Evolutionary conservation across 2,329 filamentous ascomycete species (phyloP).

Genomic region (Emergomyces pasteurianus): DNA sequence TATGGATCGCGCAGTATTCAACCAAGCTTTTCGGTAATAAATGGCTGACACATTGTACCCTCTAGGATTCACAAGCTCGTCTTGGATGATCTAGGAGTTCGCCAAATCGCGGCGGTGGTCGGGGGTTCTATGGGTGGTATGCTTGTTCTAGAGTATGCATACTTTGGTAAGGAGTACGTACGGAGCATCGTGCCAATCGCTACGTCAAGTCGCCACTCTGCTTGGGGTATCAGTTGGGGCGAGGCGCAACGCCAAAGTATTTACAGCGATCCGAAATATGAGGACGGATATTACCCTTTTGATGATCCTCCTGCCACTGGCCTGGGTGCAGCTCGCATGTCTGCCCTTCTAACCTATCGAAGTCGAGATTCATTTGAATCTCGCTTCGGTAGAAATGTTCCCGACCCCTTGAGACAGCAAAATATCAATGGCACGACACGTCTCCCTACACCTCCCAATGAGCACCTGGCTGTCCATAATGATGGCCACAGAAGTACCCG

Average conservation of each 20-base stretch:
- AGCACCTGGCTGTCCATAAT: slow-evolving; percentile 72
- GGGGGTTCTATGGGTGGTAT: slow-evolving; percentile 50
- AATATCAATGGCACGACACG: slow-evolving; percentile 61
- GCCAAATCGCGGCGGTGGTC: slow-evolving; percentile 42
- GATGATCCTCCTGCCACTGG: slow-evolving; percentile 77
- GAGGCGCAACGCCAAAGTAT: slow-evolving; percentile 55
- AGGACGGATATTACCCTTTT: slow-evolving; percentile 88
- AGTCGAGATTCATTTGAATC: slow-evolving; percentile 95
- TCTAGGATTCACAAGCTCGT: slow-evolving; percentile 42
- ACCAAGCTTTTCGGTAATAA: background rate
- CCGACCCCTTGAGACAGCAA: slow-evolving; percentile 71
- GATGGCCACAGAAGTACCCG: slow-evolving; percentile 60
- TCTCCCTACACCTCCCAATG: slow-evolving; percentile 50
- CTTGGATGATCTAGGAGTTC: slow-evolving; percentile 43
- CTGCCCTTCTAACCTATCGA: slow-evolving; percentile 86
- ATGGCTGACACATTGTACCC: background rate
- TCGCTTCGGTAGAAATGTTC: slow-evolving; percentile 84
- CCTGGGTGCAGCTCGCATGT: slow-evolving; percentile 90
- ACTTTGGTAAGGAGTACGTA: slow-evolving; percentile 55
- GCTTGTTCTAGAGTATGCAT: slow-evolving; percentile 49
- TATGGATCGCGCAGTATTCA: slow-evolving; percentile 34
- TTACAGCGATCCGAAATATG: slow-evolving; percentile 96
- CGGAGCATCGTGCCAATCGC: slow-evolving; percentile 44
- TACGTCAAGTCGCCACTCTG: slow-evolving; percentile 44
- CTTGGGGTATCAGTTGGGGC: slow-evolving; percentile 49